Percentiles rank a stretch among this genome's conserved stretches.
Conservation (phyloP, 495 filamentous ascomycete species). For the Neurospora sp. region DNA sequence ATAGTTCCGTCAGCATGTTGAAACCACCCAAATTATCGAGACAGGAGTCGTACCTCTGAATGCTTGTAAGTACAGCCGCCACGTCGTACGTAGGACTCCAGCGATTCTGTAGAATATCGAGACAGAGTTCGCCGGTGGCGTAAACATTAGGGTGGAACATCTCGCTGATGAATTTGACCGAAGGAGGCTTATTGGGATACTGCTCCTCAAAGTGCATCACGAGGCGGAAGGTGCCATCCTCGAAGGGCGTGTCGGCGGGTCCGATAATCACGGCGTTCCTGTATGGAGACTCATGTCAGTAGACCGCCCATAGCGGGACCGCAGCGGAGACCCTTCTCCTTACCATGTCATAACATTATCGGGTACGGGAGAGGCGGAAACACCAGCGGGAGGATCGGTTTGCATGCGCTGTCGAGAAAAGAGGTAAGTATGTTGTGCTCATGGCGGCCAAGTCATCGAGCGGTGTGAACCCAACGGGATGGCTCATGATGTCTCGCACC, state of each 20-base stretch:
- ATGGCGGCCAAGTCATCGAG: neutral
- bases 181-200: constrained; percentile 95
- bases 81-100: constrained; percentile 99
- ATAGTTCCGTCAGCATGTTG: constrained; percentile 9
- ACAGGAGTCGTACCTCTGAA: constrained; percentile 64
- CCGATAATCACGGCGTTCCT: constrained; percentile 99
- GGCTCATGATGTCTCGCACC: constrained; percentile 43
- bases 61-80: constrained; percentile 90
- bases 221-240: constrained; percentile 93
- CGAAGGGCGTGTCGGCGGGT: constrained; percentile 93
- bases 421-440: constrained; percentile 9
- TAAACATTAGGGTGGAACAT: constrained; percentile 99
- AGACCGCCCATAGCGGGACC: neutral
- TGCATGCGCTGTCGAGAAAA: constrained; percentile 74
- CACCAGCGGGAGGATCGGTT: constrained; percentile 93
- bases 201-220: constrained; percentile 99
- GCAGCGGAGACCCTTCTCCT: constrained; percentile 6
- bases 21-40: neutral
- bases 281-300: constrained; percentile 9
- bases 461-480: neutral
- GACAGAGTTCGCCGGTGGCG: constrained; percentile 87
- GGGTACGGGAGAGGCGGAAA: constrained; percentile 90
- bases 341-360: constrained; percentile 99
- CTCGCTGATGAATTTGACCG: constrained; percentile 94
- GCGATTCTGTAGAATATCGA: constrained; percentile 95